Base-by-base conservation (phyloP, 306 rosid species). In the Trifolium fragiferum region DNA sequence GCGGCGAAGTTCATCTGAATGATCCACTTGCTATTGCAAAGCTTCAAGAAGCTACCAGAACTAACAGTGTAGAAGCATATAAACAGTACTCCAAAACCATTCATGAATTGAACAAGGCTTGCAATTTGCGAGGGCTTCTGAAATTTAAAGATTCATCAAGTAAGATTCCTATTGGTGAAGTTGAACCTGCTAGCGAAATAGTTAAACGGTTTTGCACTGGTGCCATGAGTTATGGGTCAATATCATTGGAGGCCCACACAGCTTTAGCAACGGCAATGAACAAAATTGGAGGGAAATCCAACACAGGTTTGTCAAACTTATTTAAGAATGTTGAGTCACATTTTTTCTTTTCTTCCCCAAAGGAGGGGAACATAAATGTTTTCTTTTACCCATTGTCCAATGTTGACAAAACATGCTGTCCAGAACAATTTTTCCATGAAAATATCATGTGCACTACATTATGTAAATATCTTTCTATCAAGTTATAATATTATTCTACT, bases 141-240 rank as follows among this genome's bases (percentile, higher is more conserved):
- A 95, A 89, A 78, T 95, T 95, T 60, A 90, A 92, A 85, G 89
- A 84, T 76, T 70, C 88, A 4, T 73, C 68, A 2, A 70, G 2
- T 35, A 81, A 86, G 81, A 81, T 95, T 84, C 85, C 94, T 72
- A 83, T 95, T 87, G 89, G 89, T 79, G 98, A 92, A 80, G 99
- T 95, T 55, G 97, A 95, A 76, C 84, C 99, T 70, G 97, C 98
- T 74, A 86, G 96, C 21, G 93, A 95, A 83, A 90, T 95, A 74
- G 98, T 95, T 19, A 95, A 92, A 74, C 91, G 99, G 18, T 95
- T 92, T 82, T 95, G 99, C 79, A 95, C 99, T 23, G 99, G 99
- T 68, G 99, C 99, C 65, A 95, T 95, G 99, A 95, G 99, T 90
- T 95, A 95, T 78, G 99, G 99, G 67, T 95, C 99, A 13, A 92